Evolutionary conservation across 257 asterid genomes (phyloP).

Genomic region (Solanum dulcamara): DNA sequence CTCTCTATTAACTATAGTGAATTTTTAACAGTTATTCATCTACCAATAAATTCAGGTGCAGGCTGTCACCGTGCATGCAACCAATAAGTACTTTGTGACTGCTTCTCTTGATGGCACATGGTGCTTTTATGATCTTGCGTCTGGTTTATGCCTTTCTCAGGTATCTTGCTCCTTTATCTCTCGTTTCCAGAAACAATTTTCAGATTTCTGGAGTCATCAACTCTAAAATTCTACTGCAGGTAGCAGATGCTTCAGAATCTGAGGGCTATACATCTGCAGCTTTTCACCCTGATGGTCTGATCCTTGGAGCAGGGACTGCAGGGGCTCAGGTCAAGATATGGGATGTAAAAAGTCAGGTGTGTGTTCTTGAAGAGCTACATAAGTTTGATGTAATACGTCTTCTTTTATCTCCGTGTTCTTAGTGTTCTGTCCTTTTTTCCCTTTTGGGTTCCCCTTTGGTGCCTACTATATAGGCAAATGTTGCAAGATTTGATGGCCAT

Average conservation of each 20-base stretch:
- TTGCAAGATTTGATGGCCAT: constrained; percentile 84
- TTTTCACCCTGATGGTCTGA: constrained; percentile 98
- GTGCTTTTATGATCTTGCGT: constrained; percentile 88
- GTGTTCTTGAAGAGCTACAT: background rate
- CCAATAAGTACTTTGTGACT: constrained; percentile 75
- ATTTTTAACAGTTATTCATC: background rate
- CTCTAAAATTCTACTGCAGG: constrained; percentile 30
- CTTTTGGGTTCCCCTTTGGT: background rate
- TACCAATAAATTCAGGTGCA: constrained; percentile 50
- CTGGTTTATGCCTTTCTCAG: constrained; percentile 93
- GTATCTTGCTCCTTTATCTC: constrained; percentile 20
- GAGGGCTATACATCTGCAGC: constrained; percentile 87
- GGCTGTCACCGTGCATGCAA: constrained; percentile 94
- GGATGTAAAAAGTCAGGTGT: constrained; percentile 97
- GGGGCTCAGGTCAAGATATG: constrained; percentile 72
- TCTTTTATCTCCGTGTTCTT: background rate
- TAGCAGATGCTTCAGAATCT: constrained; percentile 55
- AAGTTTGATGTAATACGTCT: background rate
- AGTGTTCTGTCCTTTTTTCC: background rate
- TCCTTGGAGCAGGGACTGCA: constrained; percentile 91
- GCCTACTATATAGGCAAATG: constrained; percentile 39
- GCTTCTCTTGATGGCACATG: constrained; percentile 92
- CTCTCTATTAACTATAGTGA: background rate
- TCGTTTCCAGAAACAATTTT: background rate
- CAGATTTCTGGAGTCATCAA: background rate